Evolutionary conservation across 129 eudicot species (phyloP), one percentile per base, ranked within the genome.

Genomic region (Mikania micrantha): DNA sequence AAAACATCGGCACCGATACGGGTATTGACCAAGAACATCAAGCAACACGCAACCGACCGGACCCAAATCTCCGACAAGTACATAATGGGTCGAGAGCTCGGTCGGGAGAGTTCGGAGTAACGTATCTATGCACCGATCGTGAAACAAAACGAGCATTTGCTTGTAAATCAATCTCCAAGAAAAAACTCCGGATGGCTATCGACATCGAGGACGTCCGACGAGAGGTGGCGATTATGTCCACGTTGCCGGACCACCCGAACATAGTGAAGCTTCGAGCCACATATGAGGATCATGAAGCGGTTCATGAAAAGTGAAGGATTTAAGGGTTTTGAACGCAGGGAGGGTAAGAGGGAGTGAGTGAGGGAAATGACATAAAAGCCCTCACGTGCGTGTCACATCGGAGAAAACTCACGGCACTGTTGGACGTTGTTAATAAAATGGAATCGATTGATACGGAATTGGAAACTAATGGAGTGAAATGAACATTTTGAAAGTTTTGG

Each of bases 241-340:
- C 84, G 49, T 64, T 92, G 67, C 98, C 98, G 15, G 84, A 84
- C 2, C 98, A 92, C 64, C 85, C 91, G 3, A 92, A 92, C 60
- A 61, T 92, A 4, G 98, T 92, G 70, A 79, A 77, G 78, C 83
- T 92, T 20, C 80, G 78, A 35, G 98, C 91, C 2, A 83, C 96
- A 0, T 92, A 84, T 21, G 98, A 92, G 81, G 98, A 92, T 63
- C 60, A 81, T 41, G 98, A 88, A 73, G 90, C 96, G 49, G 98
- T 92, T 24, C 96, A 92, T 77, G n/a, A n/a, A 62, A 88, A 44
- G 98, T 88, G 25, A 92, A 88, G 98, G 98, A 92, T n/a, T n/a
- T n/a, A n/a, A n/a, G n/a, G n/a, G n/a, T n/a, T n/a, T n/a, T n/a
- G n/a, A n/a, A n/a, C n/a, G n/a, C n/a, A n/a, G n/a, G n/a, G n/a